Base-by-base conservation (phyloP, 768 basidiomycete species). In the Dentipellis fragilis region DNA sequence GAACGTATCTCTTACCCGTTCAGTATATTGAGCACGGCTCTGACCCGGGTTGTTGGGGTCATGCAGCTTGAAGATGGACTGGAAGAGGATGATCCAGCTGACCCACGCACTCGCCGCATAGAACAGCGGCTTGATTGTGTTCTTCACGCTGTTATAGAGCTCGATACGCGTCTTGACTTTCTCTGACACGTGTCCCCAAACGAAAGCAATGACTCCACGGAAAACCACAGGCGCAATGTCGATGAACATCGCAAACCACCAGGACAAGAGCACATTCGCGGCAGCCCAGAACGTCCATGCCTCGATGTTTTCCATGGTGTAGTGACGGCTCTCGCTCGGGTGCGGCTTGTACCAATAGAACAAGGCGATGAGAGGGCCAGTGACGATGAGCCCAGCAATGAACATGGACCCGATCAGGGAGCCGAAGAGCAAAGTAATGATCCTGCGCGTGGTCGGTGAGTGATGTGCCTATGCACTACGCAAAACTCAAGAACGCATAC, bases 251-350 rank as follows among this genome's bases (percentile, higher is more conserved):
- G 84, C 89, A 36, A 91, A 80, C 58, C 75, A 84, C 88, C 88
- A 91, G 2, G 87, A 89, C 52, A 89, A 75, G 56, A 87, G 71
- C 52, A 89, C 71, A 66, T 91, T 89, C 39, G 84, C 78, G 4
- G 87, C 89, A 7, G 80, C 81, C 87, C 88, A 91, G 68, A 87
- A 87, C 2, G 89, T 72, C 88, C 88, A 91, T 3, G 85, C 84
- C 65, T 85, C 73, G 47, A 85, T 67, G 65, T 85, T 89, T 58
- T 83, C 76, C 54, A 76, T 77, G 58, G 88, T 75, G 58, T 76
- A 85, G 29, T 71, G 74, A 14, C 85, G 77, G 59, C 80, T 71
- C 8, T 74, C 72, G 16, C 77, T 78, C 7, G 76, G 78, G 54
- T 85, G 66, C 0, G 77, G 78, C 47, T 80, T 76, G 63, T 84